Evolutionary conservation across 202 grass and related monocot species (phyloP).

Genomic region (Brachypodium distachyon): DNA sequence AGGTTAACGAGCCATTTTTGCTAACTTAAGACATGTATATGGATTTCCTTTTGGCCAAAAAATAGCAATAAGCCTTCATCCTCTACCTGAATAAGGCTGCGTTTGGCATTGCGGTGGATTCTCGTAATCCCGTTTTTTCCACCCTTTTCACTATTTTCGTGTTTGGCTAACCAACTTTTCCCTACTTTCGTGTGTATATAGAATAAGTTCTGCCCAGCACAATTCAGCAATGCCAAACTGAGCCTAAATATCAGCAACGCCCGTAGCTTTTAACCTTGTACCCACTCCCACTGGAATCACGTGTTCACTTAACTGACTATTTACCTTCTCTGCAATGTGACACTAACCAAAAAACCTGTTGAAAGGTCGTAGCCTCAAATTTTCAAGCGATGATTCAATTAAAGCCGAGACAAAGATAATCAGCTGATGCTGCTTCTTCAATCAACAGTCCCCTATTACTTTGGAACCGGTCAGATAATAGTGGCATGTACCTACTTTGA

Average conservation of each 20-base stretch:
- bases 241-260: neutral
- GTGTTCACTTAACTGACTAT: neutral
- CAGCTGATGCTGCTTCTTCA: neutral
- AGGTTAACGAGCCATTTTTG: neutral
- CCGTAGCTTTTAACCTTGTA: neutral
- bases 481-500: conserved; percentile 23
- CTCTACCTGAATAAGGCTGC: conserved; percentile 1
- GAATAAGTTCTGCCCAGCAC: too few relatives aligned
- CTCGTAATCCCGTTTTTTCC: too few relatives aligned
- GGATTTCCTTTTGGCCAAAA: neutral
- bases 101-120: too few relatives aligned
- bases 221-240: too few relatives aligned
- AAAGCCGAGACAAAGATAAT: neutral
- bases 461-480: conserved; percentile 21
- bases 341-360: neutral
- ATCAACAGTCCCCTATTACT: conserved; percentile 9
- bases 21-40: conserved; percentile 3
- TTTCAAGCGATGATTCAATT: neutral
- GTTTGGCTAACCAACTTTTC: too few relatives aligned
- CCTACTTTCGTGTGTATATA: too few relatives aligned
- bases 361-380: neutral
- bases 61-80: neutral
- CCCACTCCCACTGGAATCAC: neutral
- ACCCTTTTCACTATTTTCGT: too few relatives aligned
- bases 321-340: conserved; percentile 13